These are phyloP conservation scores for Stagonosporopsis cucurbitacearum DNA, from an alignment of 2,329 filamentous ascomycete species.

Conservation along the genomic window DNA sequence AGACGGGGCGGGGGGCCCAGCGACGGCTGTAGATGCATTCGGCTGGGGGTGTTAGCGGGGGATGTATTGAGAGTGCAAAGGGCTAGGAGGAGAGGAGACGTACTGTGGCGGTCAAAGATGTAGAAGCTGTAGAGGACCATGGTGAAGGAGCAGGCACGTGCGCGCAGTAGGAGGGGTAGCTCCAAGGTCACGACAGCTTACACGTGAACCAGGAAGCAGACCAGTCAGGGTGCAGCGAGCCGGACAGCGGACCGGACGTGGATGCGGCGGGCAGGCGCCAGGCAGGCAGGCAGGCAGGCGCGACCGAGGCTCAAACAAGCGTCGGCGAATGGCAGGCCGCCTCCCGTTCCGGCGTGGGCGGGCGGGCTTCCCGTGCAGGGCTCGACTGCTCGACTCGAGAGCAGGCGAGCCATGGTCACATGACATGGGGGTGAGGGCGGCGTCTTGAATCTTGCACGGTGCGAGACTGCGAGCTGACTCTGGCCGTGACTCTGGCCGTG, in stretches of 20 bases:
- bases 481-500: too few relatives aligned
- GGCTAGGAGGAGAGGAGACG: constrained; percentile 31
- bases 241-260: too few relatives aligned
- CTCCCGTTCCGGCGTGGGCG: too few relatives aligned
- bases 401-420: not conserved
- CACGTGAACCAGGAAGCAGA: too few relatives aligned
- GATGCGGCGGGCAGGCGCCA: not conserved
- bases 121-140: constrained; percentile 99
- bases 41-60: constrained; percentile 60
- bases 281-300: constrained; percentile 4
- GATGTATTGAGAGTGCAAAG: not conserved
- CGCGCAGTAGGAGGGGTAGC: too few relatives aligned
- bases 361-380: not conserved
- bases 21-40: constrained; percentile 96
- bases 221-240: too few relatives aligned
- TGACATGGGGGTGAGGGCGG: too few relatives aligned
- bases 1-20: constrained; percentile 69
- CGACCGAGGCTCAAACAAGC: not conserved
- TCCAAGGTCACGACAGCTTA: too few relatives aligned
- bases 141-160: too few relatives aligned
- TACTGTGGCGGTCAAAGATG: constrained; percentile 99
- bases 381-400: too few relatives aligned
- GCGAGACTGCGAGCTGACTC: too few relatives aligned
- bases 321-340: not conserved
- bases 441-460: too few relatives aligned